These are phyloP conservation scores for Astrothelium macrocarpum DNA, from an alignment of 495 filamentous ascomycete species.

Conservation along the genomic window DNA sequence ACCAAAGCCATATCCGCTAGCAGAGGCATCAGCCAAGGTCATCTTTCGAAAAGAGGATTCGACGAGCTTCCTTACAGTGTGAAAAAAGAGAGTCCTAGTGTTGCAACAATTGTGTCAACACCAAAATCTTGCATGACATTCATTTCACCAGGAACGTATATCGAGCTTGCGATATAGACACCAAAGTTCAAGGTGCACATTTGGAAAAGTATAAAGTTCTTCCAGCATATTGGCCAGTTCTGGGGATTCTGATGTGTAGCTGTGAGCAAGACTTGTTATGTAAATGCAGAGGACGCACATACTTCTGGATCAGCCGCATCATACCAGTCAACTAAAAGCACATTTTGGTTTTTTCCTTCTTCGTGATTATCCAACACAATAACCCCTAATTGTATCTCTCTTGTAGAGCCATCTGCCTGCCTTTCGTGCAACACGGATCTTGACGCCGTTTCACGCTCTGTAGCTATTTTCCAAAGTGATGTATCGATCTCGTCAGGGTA, in stretches of 20 bases:
- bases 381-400: neutral
- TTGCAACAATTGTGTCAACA: too few relatives aligned
- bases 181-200: constrained; percentile 8
- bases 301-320: neutral
- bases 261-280: neutral
- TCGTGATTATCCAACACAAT: neutral
- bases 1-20: too few relatives aligned
- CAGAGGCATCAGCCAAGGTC: too few relatives aligned
- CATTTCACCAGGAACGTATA: too few relatives aligned
- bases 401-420: neutral
- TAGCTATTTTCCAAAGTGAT: neutral
- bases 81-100: too few relatives aligned
- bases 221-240: constrained; percentile 10
- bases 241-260: constrained; percentile 9
- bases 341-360: neutral
- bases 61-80: too few relatives aligned
- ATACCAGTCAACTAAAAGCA: neutral
- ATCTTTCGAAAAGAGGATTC: too few relatives aligned
- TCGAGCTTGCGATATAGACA: too few relatives aligned
- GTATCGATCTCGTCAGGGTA: neutral
- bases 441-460: neutral
- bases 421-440: neutral
- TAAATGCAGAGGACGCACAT: neutral
- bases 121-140: too few relatives aligned
- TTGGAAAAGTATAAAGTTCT: constrained; percentile 5